Evolutionary conservation across 805 yeast genomes (phyloP), one percentile per base, ranked within the genome.

Genomic region (Cyberlindnera mississippiensis): DNA sequence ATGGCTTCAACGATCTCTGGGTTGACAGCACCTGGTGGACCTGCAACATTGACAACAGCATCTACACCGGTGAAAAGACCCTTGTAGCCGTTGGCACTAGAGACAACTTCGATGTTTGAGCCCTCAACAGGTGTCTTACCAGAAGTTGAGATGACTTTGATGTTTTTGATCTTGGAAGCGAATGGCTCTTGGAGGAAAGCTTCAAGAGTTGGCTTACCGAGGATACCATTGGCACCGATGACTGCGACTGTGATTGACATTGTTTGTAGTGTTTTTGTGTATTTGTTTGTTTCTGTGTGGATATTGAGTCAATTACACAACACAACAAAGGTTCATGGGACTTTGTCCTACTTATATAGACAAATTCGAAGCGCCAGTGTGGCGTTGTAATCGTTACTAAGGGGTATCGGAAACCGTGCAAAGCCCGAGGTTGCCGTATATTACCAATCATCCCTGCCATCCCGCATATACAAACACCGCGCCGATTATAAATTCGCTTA

Each of bases 221-320:
- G 59, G 48, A 59, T 46, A 19, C 87, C 85, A 46, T 69, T 63
- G 36, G 70, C 50, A 28, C 85, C 85, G 43, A 73, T 52, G 39
- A 80, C 56, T 29, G 82, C 84, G 41, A 80, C 53, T 8, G 55
- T 47, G 40, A 11, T 6, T 24, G 64, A n/a, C 51, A 45, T 47
- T 41, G 33, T 43, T 28, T 24, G 6, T 12, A 8, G 24, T 20
- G 26, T 15, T 28, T 6, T 20, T 20, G 24, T 20, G 24, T 6
- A 20, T 9, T 27, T 32, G 35, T 7, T 22, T 20, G 22, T 24
- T 22, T 32, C 14, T 7, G 14, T 29, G 5, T n/a, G 6, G 14
- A 20, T 20, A 24, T 32, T 27, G 29, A 5, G n/a, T 27, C 29
- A 13, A 27, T 27, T 20, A 9, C n/a, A 20, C 24, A 20, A 20